A percentile compares a stretch with the other conserved stretches of the same genome.
phyloP scores from a whole-genome alignment of 768 basidiomycete genomes.

The Leucocoprinus leucothites region DNA sequence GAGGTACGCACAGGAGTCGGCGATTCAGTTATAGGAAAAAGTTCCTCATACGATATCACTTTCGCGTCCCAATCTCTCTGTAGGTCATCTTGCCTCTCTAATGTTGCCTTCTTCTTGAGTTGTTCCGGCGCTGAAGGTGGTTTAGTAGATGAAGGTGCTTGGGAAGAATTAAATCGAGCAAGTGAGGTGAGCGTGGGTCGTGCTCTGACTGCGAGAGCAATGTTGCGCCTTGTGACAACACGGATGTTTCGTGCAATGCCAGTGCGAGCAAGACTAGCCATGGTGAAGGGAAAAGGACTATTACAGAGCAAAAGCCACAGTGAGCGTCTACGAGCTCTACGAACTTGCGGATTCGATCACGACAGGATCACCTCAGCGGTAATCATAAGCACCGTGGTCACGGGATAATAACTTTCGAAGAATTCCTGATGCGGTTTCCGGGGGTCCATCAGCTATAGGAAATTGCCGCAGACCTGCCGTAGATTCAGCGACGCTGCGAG shows the following conservation, averaged over 20 bases:
- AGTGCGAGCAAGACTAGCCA: conserved; percentile 8
- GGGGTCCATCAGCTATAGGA: background rate
- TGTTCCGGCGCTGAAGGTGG: conserved; percentile 28
- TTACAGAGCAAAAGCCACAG: background rate
- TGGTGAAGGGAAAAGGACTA: background rate
- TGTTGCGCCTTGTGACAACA: background rate
- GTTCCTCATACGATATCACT: conserved; percentile 71
- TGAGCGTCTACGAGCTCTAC: background rate
- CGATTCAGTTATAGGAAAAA: conserved; percentile 75
- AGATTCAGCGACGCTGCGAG: too few species aligned
- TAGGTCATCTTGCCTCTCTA: conserved; percentile 35
- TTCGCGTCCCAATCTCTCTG: conserved; percentile 78
- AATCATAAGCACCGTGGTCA: background rate
- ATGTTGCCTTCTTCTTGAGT: conserved; percentile 28
- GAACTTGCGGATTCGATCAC: background rate
- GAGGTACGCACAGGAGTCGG: conserved; percentile 56
- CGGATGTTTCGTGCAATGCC: conserved; percentile 1
- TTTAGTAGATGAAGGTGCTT: conserved; percentile 19
- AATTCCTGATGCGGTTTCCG: background rate
- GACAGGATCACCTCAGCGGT: background rate
- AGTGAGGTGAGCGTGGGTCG: conserved; percentile 12
- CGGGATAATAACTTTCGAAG: background rate
- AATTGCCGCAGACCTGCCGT: background rate
- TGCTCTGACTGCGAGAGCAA: conserved; percentile 4
- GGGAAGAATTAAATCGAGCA: conserved; percentile 29